A percentile compares a stretch with the other conserved stretches of the same genome.
Evolutionary conservation across 1,284 basidiomycete species (phyloP).

Genomic region (Veloboletus limbatus): DNA sequence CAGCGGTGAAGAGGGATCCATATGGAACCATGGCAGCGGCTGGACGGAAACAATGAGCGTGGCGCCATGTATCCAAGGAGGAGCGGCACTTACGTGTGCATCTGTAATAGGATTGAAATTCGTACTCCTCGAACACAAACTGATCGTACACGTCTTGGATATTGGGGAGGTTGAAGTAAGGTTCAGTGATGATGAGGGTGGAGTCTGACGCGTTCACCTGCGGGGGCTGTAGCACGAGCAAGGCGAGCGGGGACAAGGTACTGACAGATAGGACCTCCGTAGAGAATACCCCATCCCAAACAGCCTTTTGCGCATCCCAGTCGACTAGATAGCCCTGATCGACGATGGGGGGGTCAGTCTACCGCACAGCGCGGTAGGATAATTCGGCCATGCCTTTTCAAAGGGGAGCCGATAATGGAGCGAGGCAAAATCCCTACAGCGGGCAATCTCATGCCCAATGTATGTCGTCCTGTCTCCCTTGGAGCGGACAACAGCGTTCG

Average conservation of each 20-base stretch:
- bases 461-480: conserved; percentile 78
- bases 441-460: conserved; percentile 77
- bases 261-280: conserved; percentile 65
- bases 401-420: conserved; percentile 81
- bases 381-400: conserved; percentile 60
- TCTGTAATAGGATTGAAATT: conserved; percentile 81
- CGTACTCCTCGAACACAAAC: conserved; percentile 95
- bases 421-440: conserved; percentile 74
- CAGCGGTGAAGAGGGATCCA: conserved; percentile 57
- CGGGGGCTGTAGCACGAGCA: conserved; percentile 4
- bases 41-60: conserved; percentile 35
- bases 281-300: conserved; percentile 87
- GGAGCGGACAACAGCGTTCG: conserved; percentile 79
- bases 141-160: conserved; percentile 91
- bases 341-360: conserved; percentile 12
- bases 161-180: conserved; percentile 90
- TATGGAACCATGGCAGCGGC: conserved; percentile 77
- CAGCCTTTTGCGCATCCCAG: conserved; percentile 89
- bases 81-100: conserved; percentile 64
- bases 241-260: conserved; percentile 5
- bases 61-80: conserved; percentile 19
- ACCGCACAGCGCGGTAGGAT: conserved; percentile 6
- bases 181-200: conserved; percentile 85
- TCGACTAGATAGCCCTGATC: conserved; percentile 83
- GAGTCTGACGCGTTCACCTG: conserved; percentile 73